Base-by-base conservation (phyloP, 768 basidiomycete species). In the Termitomyces sp. region DNA sequence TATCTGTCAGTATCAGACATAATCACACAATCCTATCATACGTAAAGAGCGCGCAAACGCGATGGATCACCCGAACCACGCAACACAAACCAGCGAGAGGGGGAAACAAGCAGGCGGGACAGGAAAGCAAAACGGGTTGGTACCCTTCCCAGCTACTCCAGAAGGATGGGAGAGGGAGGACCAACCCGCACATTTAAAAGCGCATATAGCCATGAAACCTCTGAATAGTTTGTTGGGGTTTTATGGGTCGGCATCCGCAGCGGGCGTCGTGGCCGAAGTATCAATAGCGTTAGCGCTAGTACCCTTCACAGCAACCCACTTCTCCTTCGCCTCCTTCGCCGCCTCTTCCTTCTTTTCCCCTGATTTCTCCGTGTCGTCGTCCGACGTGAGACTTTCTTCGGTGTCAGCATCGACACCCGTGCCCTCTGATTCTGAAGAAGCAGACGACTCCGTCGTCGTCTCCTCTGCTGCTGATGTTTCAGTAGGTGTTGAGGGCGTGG, bases 251-350 rank as follows among this genome's bases (percentile, higher is more conserved):
- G 66, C 56, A 53, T 66, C 53, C 46, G 64, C 55, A 59, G 70
- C 54, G 50, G 65, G 60, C 57, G 67, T 48, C 50, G 68, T 50
- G 45, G 56, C 60, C 35, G 67, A 51, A 51, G 33, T 36, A 38
- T 51, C 49, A 35, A 22, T 13, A 49, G 32, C 35, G 26, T 64
- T 56, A 47, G 68, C 60, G 58, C 35, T 36, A 24, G 46, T 48
- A 53, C 78, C 78, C 70, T 89, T 87, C 68, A 92, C 84, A 20
- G 87, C 76, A 51, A 91, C 82, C 90, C 90, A 92, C 67, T 87
- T 89, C 66, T 91, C 88, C 67, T 79, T 81, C 64, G 71, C 69
- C 47, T 62, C 69, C 66, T 90, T 87, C 66, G 78, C 80, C 64
- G 70, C 70, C 38, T 62, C 69, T 41, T 76, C 71, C 32, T 66